phyloP scores from a whole-genome alignment of 495 filamentous ascomycete species.

The Hyphodiscus hymeniophilus region DNA sequence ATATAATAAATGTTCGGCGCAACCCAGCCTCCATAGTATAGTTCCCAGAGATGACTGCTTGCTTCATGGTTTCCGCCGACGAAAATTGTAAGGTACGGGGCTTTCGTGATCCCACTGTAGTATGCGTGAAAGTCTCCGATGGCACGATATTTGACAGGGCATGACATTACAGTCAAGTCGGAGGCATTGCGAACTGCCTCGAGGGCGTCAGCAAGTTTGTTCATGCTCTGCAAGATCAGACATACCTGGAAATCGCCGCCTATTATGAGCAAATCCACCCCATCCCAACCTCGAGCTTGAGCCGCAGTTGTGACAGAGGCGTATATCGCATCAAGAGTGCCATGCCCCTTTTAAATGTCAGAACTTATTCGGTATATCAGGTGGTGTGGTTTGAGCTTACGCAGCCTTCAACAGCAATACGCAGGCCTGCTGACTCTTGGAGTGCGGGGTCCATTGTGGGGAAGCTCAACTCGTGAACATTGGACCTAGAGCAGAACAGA shows the following conservation, averaged over 20 bases:
- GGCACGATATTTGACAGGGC: conserved; percentile 72
- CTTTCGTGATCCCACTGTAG: conserved; percentile 67
- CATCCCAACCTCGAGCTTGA: conserved; percentile 59
- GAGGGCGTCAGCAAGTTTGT: conserved; percentile 19
- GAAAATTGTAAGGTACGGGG: conserved; percentile 87
- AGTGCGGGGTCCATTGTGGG: conserved; percentile 11
- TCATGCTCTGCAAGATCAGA: not conserved
- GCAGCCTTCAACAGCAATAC: conserved; percentile 68
- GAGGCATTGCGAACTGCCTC: conserved; percentile 78
- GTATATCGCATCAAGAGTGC: conserved; percentile 85
- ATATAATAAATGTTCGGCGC: conserved; percentile 96
- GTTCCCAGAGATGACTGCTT: conserved; percentile 73
- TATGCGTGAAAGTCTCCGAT: conserved; percentile 90
- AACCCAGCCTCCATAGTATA: conserved; percentile 96
- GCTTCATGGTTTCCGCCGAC: conserved; percentile 94
- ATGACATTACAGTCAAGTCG: conserved; percentile 79
- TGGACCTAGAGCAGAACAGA: no score
- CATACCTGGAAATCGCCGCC: conserved; percentile 82
- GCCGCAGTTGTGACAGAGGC: conserved; percentile 56
- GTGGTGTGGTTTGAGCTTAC: conserved; percentile 38
- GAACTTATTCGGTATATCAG: not conserved
- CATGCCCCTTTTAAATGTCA: conserved; percentile 62
- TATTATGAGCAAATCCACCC: conserved; percentile 77
- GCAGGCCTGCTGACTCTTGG: conserved; percentile 32
- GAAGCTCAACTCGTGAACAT: no score